Conservation (phyloP, 805 yeast species). For the Lipomyces orientalis region DNA sequence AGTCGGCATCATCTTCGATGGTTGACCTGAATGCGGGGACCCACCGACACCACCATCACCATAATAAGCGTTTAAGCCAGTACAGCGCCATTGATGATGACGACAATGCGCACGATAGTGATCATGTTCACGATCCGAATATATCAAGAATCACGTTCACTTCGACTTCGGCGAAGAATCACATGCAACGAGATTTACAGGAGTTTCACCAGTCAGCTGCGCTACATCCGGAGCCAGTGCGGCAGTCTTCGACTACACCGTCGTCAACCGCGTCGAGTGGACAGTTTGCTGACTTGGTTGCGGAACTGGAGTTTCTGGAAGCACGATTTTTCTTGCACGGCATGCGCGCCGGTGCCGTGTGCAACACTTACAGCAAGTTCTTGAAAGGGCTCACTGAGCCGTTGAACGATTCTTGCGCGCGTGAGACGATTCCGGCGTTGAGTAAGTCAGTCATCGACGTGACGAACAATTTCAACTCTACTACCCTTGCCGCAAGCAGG, state of each 20-base stretch:
- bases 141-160: background rate
- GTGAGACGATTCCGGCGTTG: slow-evolving; percentile 5
- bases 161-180: background rate
- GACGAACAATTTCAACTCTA: slow-evolving; percentile 12
- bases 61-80: background rate
- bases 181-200: background rate
- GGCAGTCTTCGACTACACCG: slow-evolving; percentile 9
- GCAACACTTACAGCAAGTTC: slow-evolving; percentile 13
- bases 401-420: background rate
- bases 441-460: background rate
- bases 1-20: background rate
- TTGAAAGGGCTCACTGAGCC: background rate
- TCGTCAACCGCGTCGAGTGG: background rate
- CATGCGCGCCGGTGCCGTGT: slow-evolving; percentile 14
- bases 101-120: background rate
- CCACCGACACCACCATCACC: slow-evolving; percentile 3
- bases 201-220: background rate
- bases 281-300: slow-evolving; percentile 16
- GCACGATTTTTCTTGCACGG: slow-evolving; percentile 25
- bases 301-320: slow-evolving; percentile 22
- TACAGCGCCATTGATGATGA: background rate
- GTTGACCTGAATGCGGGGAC: background rate
- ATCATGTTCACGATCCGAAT: background rate
- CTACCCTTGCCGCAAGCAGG: slow-evolving; percentile 1
- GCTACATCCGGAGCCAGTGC: background rate